These are phyloP conservation scores for Phoma sp. DNA, from an alignment of 2,329 filamentous ascomycete species.

Conservation along the genomic window DNA sequence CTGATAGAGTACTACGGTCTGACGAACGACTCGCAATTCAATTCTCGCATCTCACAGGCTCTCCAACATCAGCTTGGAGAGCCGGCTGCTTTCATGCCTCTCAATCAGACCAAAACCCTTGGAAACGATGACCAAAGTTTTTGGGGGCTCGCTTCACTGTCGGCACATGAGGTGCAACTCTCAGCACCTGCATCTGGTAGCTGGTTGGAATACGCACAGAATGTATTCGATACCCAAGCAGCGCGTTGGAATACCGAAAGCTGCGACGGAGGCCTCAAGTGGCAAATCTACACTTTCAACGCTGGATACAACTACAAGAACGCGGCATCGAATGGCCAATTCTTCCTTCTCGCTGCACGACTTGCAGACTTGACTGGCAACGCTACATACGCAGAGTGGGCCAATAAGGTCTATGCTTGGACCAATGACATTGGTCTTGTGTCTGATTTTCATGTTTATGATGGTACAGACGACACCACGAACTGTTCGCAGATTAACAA, in stretches of 20 bases:
- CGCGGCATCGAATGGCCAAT: slow-evolving; percentile 73
- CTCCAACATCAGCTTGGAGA: slow-evolving; percentile 47
- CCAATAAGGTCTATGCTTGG: slow-evolving; percentile 66
- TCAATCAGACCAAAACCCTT: slow-evolving; percentile 47
- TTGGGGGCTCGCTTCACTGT: slow-evolving; percentile 70
- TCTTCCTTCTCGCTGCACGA: slow-evolving; percentile 80
- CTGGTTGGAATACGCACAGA: slow-evolving; percentile 69
- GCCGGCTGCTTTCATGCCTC: slow-evolving; percentile 48
- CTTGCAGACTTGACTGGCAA: slow-evolving; percentile 72
- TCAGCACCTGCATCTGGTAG: slow-evolving; percentile 50
- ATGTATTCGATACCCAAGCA: slow-evolving; percentile 74
- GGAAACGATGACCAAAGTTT: slow-evolving; percentile 76
- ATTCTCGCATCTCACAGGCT: slow-evolving; percentile 46
- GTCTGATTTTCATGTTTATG: slow-evolving; percentile 57
- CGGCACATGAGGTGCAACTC: slow-evolving; percentile 70
- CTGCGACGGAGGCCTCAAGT: slow-evolving; percentile 70
- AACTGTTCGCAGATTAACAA: slow-evolving; percentile 58
- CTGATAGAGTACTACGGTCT: slow-evolving; percentile 51
- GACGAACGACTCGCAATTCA: slow-evolving; percentile 51
- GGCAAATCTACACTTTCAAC: slow-evolving; percentile 79
- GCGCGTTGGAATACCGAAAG: slow-evolving; percentile 68
- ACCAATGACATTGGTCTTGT: slow-evolving; percentile 55
- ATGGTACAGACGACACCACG: slow-evolving; percentile 50
- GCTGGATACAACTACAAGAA: slow-evolving; percentile 82
- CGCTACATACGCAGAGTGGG: slow-evolving; percentile 62